Percentiles rank a stretch among this genome's conserved stretches.
Evolutionary conservation across 768 basidiomycete genomes (phyloP).

Genomic region (Mycena capillaripes): DNA sequence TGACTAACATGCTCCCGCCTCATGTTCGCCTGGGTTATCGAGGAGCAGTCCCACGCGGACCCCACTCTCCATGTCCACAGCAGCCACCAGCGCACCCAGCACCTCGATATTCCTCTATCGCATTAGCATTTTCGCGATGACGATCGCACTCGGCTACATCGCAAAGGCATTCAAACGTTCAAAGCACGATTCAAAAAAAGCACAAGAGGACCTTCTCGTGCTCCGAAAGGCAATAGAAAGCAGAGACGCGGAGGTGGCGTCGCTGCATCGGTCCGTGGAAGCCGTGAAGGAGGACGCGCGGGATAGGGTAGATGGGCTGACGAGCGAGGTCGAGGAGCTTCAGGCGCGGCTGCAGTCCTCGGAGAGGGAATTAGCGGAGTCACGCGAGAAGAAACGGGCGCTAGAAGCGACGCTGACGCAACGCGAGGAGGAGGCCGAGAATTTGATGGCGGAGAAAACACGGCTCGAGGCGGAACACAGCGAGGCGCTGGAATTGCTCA

Average conservation of each 20-base stretch:
- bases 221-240: conserved; percentile 34
- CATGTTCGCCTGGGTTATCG: conserved; percentile 24
- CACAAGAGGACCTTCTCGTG: conserved; percentile 30
- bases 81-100: background rate
- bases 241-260: conserved; percentile 28
- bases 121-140: conserved; percentile 23
- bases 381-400: conserved; percentile 6
- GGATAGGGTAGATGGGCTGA: background rate
- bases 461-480: conserved; percentile 16
- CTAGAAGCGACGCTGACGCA: conserved; percentile 17
- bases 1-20: conserved; percentile 34
- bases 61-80: conserved; percentile 22
- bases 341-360: background rate
- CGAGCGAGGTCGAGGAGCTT: conserved; percentile 7
- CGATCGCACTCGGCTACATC: conserved; percentile 25
- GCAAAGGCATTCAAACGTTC: conserved; percentile 22
- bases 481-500: conserved; percentile 5
- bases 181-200: conserved; percentile 12
- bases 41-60: conserved; percentile 5
- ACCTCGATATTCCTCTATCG: conserved; percentile 24
- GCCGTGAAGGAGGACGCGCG: conserved; percentile 27
- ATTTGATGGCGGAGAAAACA: conserved; percentile 20
- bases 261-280: conserved; percentile 28
- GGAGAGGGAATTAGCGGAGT: conserved; percentile 17
- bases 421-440: background rate